Evolutionary conservation across 164 flowering plant species (phyloP), one percentile per base, ranked within the genome.

Genomic region (Umbellularia californica): DNA sequence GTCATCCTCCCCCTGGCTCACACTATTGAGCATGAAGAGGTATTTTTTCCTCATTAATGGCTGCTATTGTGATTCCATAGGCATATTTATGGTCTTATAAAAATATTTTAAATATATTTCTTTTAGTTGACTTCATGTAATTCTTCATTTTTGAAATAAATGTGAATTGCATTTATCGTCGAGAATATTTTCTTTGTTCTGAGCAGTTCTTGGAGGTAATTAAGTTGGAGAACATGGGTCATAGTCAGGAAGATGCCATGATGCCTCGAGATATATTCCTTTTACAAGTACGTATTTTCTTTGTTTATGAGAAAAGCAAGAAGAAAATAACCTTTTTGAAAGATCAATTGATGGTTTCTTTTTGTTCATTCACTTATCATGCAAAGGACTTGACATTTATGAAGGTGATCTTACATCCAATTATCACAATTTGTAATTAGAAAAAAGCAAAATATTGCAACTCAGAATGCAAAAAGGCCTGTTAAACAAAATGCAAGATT

Each of bases 11-110:
- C 98, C 17, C 77, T 93, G 72, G 97, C 99, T 69, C 99, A 95
- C 79, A 92, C 95, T 33, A 79, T 90, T 75, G 99, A 95, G 79
- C 96, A 93, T 80, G 99, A 93, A 82, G 99, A 95, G 97, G 99
- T 84, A 71, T 17, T 3, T 41, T 25, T 71, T n/a, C 58, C 58
- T 52, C 25, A 64, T 23, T 47, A 41, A 13, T 75, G 68, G 64
- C 60, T n/a, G n/a, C 28, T 23, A 10, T n/a, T 25, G 25, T 30
- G 47, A 23, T 65, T 47, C 5, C 7, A 41, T 17, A 47, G 27
- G 50, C 13, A 11, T 4, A 63, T 52, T 62, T 27, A 33, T 71
- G 58, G 50, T 17, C 19, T 13, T 52, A 13, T 13, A 13, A 13
- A 15, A 52, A 1, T 52, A 14, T 52, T 52, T 13, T 52, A 13